Evolutionary conservation across 2,329 filamentous ascomycete genomes (phyloP).

Genomic region (Cucurbitaria berberidis): DNA sequence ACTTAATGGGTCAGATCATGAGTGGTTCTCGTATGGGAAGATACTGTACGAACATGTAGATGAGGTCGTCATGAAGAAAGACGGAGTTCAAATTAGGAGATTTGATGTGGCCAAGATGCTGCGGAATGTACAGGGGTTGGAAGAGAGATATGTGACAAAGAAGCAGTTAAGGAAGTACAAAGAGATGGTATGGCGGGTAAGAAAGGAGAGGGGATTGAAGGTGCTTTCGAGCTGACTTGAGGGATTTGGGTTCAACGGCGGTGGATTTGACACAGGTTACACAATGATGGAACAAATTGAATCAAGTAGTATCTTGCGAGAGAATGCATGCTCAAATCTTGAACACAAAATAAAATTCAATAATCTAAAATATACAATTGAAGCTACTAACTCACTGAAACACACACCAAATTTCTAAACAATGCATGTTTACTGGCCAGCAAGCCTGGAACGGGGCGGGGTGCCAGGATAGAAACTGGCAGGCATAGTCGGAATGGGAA

Average conservation of each 20-base stretch:
- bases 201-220: neutral
- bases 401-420: neutral
- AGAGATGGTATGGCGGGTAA: neutral
- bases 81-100: neutral
- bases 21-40: neutral
- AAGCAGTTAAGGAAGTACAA: neutral
- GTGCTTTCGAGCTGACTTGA: neutral
- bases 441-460: constrained; percentile 40
- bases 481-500: constrained; percentile 52
- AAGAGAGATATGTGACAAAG: neutral
- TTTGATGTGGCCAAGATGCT: neutral
- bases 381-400: neutral
- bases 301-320: too few species aligned
- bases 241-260: too few species aligned
- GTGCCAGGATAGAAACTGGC: constrained; percentile 50
- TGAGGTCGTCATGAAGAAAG: neutral
- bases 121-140: neutral
- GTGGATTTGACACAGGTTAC: too few species aligned
- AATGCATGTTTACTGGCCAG: constrained; percentile 17
- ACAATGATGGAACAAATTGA: too few species aligned
- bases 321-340: too few species aligned
- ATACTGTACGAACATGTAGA: neutral
- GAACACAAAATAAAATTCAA: too few species aligned
- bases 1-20: neutral
- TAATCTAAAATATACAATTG: too few species aligned